Evolutionary conservation across 352 stramenopile genomes (phyloP), one percentile per base, ranked within the genome.

Genomic region (Stramenopiles sp.): DNA sequence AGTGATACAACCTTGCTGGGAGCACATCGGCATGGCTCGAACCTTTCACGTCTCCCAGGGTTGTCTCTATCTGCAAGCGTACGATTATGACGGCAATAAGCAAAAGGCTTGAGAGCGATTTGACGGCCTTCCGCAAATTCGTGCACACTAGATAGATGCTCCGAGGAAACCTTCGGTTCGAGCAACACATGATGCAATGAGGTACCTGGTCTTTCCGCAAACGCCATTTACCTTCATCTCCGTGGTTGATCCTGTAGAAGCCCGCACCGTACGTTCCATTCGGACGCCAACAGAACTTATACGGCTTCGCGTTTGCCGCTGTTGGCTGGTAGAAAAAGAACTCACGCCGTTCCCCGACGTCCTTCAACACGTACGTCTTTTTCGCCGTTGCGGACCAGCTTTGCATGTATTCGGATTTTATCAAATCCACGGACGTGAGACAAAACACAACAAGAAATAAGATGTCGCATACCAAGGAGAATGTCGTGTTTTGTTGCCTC

Each of bases 351-450:
- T 53, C 43, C 25, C 43, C 43, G 25, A 53, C 43, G 43, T 53
- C 43, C 43, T 53, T 53, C 43, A 53, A 53, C 43, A 53, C 43
- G 43, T 53, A 53, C 43, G 43, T 53, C 43, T 53, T 53, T 53
- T 53, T 53, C 43, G 43, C 12, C 25, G 43, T 53, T 53, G 43
- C 43, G 25, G 43, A 53, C 43, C 43, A 53, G 43, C 43, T 53
- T 53, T 53, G 43, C 43, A 53, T 53, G 25, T 53, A 53, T 53
- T 53, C 43, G 43, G 43, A 53, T 53, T 25, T 53, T 53, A 53
- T 53, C 43, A 53, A 53, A 53, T 53, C 43, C 43, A 53, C 43
- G 43, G 25, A 53, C 12, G 43, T 25, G 43, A 53, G 25, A 25
- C 43, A 53, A 25, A 53, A 53, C 25, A 53, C 43, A 53, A 53